These are phyloP conservation scores for Aspergillus incahuasiensis DNA, from an alignment of 495 filamentous ascomycete genomes.

Conservation along the genomic window DNA sequence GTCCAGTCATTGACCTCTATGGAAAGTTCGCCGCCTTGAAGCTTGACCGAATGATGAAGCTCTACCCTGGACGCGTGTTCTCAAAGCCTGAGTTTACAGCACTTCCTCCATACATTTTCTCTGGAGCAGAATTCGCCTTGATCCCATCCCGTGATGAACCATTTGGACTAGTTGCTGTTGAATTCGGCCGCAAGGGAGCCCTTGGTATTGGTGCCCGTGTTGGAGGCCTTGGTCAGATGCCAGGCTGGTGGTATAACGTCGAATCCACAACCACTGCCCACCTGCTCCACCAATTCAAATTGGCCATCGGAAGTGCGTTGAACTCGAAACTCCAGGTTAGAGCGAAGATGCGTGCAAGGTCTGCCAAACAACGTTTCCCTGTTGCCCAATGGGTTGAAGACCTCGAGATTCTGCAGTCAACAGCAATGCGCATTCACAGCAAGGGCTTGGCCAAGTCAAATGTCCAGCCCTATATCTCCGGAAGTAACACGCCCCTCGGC, in stretches of 20 bases:
- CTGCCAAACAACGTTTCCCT: conserved; percentile 74
- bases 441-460: conserved; percentile 37
- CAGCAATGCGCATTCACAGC: conserved; percentile 46
- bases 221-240: conserved; percentile 73
- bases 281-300: conserved; percentile 66
- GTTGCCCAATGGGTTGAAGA: conserved; percentile 65
- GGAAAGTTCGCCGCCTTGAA: conserved; percentile 74
- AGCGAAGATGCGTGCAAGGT: conserved; percentile 68
- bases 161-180: conserved; percentile 76
- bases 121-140: conserved; percentile 72
- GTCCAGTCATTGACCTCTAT: conserved; percentile 74
- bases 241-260: conserved; percentile 68
- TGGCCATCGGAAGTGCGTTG: conserved; percentile 62
- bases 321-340: conserved; percentile 54
- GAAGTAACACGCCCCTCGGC: conserved; percentile 39
- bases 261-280: conserved; percentile 69
- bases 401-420: conserved; percentile 56
- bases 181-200: conserved; percentile 75
- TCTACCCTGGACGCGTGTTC: conserved; percentile 72
- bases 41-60: conserved; percentile 64
- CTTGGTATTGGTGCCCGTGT: conserved; percentile 66
- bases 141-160: conserved; percentile 79
- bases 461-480: conserved; percentile 25
- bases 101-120: conserved; percentile 71
- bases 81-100: conserved; percentile 75